A percentile compares a stretch with the other conserved stretches of the same genome.
Conservation (phyloP, 179 eudicot species). For the Dionaea muscipula region DNA sequence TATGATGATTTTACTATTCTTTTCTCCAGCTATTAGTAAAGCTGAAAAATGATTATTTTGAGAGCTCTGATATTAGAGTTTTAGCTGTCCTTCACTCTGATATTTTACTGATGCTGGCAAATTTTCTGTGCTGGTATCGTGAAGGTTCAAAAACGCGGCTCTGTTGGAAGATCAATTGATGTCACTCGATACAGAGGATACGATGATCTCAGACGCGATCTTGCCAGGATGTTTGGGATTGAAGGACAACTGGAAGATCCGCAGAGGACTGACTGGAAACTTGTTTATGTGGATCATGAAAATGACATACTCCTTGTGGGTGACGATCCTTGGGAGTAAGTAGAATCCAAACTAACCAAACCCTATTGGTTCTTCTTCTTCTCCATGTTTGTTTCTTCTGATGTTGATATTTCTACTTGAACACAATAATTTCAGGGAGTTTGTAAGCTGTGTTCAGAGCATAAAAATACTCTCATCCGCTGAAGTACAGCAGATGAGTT, state of each 20-base stretch:
- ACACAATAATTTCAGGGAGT: slow-evolving; percentile 46
- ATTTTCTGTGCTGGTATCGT: background rate
- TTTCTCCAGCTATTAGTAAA: no score
- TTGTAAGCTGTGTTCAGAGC: slow-evolving; percentile 92
- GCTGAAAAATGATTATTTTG: no score
- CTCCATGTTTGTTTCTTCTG: slow-evolving; percentile 7
- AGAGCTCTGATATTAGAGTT: no score
- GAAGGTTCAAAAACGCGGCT: slow-evolving; percentile 97
- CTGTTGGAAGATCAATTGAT: slow-evolving; percentile 93
- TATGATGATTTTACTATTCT: no score
- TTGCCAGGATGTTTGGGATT: slow-evolving; percentile 94
- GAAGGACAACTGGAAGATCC: slow-evolving; percentile 94
- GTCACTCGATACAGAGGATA: slow-evolving; percentile 88
- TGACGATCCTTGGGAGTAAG: slow-evolving; percentile 99
- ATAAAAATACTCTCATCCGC: slow-evolving; percentile 80
- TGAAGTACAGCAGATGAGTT: slow-evolving; percentile 94
- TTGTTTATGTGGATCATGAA: slow-evolving; percentile 93
- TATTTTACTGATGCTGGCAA: background rate
- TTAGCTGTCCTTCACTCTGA: no score
- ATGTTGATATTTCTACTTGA: slow-evolving; percentile 4
- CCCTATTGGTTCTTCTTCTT: background rate
- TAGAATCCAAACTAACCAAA: slow-evolving; percentile 2
- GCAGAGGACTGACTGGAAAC: slow-evolving; percentile 86
- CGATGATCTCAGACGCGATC: slow-evolving; percentile 75
- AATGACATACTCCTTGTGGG: slow-evolving; percentile 90